Conservation (phyloP, 2,329 filamentous ascomycete species). For the Madurella mycetomatis region DNA sequence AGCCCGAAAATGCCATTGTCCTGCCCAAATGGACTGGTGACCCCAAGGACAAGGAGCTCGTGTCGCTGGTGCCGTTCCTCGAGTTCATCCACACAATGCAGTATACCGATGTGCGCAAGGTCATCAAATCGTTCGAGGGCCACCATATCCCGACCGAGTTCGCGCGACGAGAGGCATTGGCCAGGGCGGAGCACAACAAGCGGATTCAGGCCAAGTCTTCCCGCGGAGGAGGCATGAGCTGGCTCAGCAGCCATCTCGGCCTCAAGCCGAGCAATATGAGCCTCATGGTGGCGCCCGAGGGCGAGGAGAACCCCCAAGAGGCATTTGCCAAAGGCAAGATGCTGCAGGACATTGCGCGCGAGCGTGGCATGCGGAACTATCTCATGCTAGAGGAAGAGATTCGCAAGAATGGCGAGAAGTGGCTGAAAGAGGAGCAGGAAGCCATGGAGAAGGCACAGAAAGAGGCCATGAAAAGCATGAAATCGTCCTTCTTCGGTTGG, state of each 20-base stretch:
- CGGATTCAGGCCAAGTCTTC: conserved; percentile 63
- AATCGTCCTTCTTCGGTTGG: conserved; percentile 65
- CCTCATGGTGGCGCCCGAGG: conserved; percentile 56
- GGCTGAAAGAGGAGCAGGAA: conserved; percentile 88
- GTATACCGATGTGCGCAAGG: conserved; percentile 78
- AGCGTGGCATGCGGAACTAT: conserved; percentile 87
- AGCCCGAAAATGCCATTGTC: conserved; percentile 95
- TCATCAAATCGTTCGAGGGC: conserved; percentile 83
- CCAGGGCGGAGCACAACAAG: conserved; percentile 79
- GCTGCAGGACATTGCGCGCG: conserved; percentile 89
- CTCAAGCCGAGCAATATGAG: conserved; percentile 67
- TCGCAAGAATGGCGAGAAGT: conserved; percentile 87
- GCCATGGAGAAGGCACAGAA: conserved; percentile 85
- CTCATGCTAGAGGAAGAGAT: conserved; percentile 87
- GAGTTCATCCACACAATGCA: conserved; percentile 97
- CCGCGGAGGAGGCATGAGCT: conserved; percentile 58
- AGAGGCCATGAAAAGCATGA: conserved; percentile 90
- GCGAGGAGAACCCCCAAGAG: conserved; percentile 67
- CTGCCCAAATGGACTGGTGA: conserved; percentile 87
- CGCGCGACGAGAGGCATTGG: conserved; percentile 77
- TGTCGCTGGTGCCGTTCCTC: conserved; percentile 89
- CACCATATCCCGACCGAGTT: conserved; percentile 89
- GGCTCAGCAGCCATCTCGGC: conserved; percentile 68
- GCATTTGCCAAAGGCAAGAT: conserved; percentile 91
- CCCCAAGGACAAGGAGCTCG: conserved; percentile 75